A percentile compares a stretch with the other conserved stretches of the same genome.
phyloP scores from a whole-genome alignment of 1,284 basidiomycete species.

The Stygiomarasmius scandens region DNA sequence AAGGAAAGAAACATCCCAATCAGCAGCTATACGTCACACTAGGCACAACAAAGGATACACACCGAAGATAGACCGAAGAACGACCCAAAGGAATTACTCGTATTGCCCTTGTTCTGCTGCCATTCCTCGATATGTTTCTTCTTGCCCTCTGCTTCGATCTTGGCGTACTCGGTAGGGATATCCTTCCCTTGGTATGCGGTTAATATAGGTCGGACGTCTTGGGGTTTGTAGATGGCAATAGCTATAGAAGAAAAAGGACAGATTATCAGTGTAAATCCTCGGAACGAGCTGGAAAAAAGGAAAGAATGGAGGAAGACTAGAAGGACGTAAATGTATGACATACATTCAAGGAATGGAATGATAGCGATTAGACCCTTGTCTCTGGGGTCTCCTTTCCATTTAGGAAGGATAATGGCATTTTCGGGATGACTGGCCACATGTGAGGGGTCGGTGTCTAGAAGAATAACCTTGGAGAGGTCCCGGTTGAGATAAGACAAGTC shows the following conservation, averaged over 20 bases:
- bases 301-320: not conserved
- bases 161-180: constrained; percentile 87
- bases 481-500: constrained; percentile 93
- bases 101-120: constrained; percentile 61
- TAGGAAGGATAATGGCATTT: constrained; percentile 84
- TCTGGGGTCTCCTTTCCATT: constrained; percentile 83
- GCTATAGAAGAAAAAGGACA: constrained; percentile 48
- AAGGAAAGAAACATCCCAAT: not conserved
- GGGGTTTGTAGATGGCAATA: constrained; percentile 83
- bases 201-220: constrained; percentile 87
- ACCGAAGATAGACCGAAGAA: constrained; percentile 54
- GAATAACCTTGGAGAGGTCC: constrained; percentile 88
- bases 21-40: not conserved
- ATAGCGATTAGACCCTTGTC: constrained; percentile 86
- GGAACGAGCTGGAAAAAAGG: not conserved
- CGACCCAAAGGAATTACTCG: constrained; percentile 59
- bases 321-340: constrained; percentile 28
- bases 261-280: not conserved
- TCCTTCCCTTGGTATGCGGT: constrained; percentile 87
- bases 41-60: not conserved
- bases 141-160: constrained; percentile 83
- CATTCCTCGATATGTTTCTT: constrained; percentile 81
- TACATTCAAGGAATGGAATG: constrained; percentile 97
- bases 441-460: constrained; percentile 85
- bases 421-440: constrained; percentile 84